Conservation (phyloP, 2,329 filamentous ascomycete species). For the Aspergillus fructus region DNA sequence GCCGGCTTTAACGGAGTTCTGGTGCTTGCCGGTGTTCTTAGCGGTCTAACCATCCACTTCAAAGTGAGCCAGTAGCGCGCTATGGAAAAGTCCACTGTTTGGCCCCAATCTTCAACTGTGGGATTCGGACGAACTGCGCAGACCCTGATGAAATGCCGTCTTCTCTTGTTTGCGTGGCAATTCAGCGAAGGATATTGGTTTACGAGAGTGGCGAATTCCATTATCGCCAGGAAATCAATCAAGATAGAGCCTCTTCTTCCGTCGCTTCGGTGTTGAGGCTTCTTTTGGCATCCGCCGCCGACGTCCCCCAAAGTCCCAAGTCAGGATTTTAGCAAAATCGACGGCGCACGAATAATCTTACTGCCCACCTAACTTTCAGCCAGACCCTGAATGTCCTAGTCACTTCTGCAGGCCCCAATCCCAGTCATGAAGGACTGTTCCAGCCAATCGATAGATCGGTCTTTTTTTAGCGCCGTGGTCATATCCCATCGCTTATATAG, state of each 20-base stretch:
- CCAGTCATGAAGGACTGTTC: not conserved
- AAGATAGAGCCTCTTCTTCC: not conserved
- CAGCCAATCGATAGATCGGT: not conserved
- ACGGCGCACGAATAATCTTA: not conserved
- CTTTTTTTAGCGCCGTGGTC: not conserved
- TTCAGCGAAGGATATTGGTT: not conserved
- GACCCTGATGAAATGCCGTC: not conserved
- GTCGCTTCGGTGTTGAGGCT: not conserved
- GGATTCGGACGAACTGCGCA: not conserved
- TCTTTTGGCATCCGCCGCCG: not conserved
- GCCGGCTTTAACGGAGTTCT: constrained; percentile 79
- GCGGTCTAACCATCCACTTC: constrained; percentile 22
- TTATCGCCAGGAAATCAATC: no score
- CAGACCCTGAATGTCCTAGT: not conserved
- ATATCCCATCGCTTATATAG: not conserved
- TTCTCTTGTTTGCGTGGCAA: not conserved
- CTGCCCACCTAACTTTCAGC: not conserved
- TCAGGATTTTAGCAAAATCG: not conserved
- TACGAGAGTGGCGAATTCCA: not conserved
- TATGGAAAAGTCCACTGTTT: not conserved
- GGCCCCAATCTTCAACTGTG: not conserved
- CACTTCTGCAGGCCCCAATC: not conserved
- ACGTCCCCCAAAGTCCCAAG: not conserved
- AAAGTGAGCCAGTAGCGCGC: constrained; percentile 1
- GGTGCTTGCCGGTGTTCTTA: constrained; percentile 44